A percentile compares a stretch with the other conserved stretches of the same genome.
These are phyloP conservation scores for Penicillium mononematosum DNA, from an alignment of 495 filamentous ascomycete genomes.

Conservation along the genomic window DNA sequence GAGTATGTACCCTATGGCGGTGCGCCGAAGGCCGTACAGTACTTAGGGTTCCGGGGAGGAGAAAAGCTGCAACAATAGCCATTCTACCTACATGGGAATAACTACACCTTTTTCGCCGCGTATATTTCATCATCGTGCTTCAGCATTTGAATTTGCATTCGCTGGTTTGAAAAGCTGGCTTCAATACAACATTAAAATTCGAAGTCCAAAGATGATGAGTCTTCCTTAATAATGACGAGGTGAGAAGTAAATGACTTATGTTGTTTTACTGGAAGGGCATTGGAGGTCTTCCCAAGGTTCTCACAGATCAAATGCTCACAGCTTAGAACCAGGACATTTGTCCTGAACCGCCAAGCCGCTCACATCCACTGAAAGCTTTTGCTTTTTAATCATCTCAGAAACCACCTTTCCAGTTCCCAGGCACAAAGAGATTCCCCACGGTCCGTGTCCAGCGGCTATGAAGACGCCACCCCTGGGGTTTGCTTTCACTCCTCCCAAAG, in stretches of 20 bases:
- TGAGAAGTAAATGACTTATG: background rate
- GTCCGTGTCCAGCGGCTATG: conserved; percentile 70
- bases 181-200: no score
- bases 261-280: background rate
- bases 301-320: background rate
- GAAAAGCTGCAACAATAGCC: no score
- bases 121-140: background rate
- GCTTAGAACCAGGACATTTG: conserved; percentile 1
- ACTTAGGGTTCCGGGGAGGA: no score
- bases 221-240: no score
- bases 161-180: no score
- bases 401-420: conserved; percentile 68
- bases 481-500: conserved; percentile 52
- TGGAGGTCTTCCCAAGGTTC: background rate
- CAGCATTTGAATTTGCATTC: no score
- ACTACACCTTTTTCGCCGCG: background rate
- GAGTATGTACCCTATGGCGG: no score
- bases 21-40: no score
- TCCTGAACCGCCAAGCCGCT: conserved; percentile 37
- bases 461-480: conserved; percentile 59
- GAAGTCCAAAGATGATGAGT: no score
- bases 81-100: no score
- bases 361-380: conserved; percentile 50
- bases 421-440: conserved; percentile 65
- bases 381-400: conserved; percentile 59